A percentile compares a stretch with the other conserved stretches of the same genome.
Evolutionary conservation across 2,329 filamentous ascomycete species (phyloP).

Genomic region (Aspergillus japonicus): DNA sequence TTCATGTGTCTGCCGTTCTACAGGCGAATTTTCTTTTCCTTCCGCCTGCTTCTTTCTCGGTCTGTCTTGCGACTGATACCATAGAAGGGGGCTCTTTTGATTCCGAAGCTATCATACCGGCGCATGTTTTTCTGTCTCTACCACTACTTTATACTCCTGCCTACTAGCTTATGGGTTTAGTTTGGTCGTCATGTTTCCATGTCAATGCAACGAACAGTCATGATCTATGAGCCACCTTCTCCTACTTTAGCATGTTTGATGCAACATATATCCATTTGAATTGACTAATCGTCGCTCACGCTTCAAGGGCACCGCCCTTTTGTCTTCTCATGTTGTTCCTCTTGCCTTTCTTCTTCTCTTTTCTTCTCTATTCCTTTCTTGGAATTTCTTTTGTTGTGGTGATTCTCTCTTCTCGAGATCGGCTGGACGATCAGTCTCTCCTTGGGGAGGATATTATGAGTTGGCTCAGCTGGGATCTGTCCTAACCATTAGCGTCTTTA

Average conservation of each 20-base stretch:
- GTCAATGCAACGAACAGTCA: conserved; percentile 42
- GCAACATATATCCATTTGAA: conserved; percentile 11
- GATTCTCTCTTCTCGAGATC: not conserved
- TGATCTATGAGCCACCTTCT: conserved; percentile 28
- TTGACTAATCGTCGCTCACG: conserved; percentile 8
- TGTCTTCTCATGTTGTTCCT: no score
- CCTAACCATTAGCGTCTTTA: no score
- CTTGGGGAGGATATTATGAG: not conserved
- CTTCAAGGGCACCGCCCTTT: no score
- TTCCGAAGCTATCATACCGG: conserved; percentile 21
- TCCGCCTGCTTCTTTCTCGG: conserved; percentile 6
- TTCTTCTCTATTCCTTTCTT: not conserved
- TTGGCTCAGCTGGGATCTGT: not conserved
- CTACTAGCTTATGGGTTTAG: conserved; percentile 26
- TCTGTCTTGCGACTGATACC: conserved; percentile 15
- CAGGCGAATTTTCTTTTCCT: not conserved
- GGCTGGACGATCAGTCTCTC: not conserved
- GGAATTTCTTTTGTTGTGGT: not conserved
- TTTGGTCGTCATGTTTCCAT: conserved; percentile 34
- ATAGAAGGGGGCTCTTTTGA: conserved; percentile 26
- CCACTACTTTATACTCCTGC: conserved; percentile 15
- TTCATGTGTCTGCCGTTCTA: conserved; percentile 19
- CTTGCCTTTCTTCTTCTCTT: no score
- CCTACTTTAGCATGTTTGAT: not conserved
- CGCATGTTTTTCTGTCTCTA: conserved; percentile 23